phyloP scores from a whole-genome alignment of 305 asterid genomes.

The Fraxinus platypoda region DNA sequence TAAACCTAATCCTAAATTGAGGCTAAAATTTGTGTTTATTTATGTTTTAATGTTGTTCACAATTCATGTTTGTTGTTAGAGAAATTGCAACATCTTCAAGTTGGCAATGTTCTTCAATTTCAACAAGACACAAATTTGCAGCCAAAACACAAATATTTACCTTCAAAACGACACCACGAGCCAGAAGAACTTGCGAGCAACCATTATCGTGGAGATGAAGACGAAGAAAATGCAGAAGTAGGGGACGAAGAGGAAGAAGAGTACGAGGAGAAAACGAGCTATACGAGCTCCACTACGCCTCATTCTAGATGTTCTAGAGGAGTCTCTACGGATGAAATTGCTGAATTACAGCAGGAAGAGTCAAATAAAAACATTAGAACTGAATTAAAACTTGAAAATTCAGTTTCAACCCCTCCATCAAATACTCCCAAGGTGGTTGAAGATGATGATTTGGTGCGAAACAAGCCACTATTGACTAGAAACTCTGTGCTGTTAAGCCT shows the following conservation, averaged over 20 bases:
- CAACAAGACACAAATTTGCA: slow-evolving; percentile 20
- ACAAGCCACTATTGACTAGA: slow-evolving; percentile 49
- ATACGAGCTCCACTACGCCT: slow-evolving; percentile 27
- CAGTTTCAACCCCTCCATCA: slow-evolving; percentile 55
- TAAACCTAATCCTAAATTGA: not conserved
- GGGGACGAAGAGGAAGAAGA: slow-evolving; percentile 31
- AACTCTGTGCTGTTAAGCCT: slow-evolving; percentile 69
- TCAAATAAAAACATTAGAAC: slow-evolving; percentile 19
- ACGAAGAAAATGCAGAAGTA: slow-evolving; percentile 5
- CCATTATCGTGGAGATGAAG: not conserved
- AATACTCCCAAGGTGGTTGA: slow-evolving; percentile 39
- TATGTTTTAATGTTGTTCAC: not conserved
- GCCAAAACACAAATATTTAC: slow-evolving; percentile 28
- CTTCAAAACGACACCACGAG: slow-evolving; percentile 16
- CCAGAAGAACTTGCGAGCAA: slow-evolving; percentile 16
- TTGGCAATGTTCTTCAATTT: slow-evolving; percentile 21
- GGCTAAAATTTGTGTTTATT: not conserved
- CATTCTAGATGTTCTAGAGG: slow-evolving; percentile 50
- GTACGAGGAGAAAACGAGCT: slow-evolving; percentile 38
- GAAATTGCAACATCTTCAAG: slow-evolving; percentile 42
- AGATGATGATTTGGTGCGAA: slow-evolving; percentile 42
- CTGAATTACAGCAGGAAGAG: slow-evolving; percentile 21
- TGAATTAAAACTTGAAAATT: slow-evolving; percentile 30
- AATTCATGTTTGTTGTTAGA: slow-evolving; percentile 28
- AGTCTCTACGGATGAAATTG: slow-evolving; percentile 52